These are phyloP conservation scores for Phoenix roebelenii DNA, from an alignment of 176 grass and related monocot genomes.

Conservation along the genomic window DNA sequence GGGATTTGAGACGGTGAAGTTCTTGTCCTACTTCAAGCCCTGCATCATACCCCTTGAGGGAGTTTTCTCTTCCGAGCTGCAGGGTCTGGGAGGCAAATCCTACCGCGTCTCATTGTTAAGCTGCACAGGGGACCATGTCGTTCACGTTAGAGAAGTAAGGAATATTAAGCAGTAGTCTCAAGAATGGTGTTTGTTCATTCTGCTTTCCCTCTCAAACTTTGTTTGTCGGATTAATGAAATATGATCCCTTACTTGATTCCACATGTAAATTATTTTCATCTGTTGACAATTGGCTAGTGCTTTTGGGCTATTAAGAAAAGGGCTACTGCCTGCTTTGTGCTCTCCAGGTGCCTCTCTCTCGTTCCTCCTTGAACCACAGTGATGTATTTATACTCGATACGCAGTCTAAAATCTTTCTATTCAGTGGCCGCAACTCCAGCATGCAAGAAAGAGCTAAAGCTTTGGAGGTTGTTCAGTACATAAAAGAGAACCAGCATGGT, in stretches of 20 bases:
- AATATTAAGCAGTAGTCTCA: background rate
- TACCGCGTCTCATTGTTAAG: conserved; percentile 41
- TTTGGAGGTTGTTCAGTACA: conserved; percentile 3
- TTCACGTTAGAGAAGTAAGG: conserved; percentile 60
- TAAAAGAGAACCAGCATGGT: background rate
- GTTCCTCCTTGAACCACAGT: conserved; percentile 1
- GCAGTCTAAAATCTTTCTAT: background rate
- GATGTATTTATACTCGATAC: conserved; percentile 6
- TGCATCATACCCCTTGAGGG: conserved; percentile 68
- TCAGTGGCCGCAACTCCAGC: background rate
- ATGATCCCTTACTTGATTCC: too few species aligned
- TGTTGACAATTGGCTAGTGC: too few species aligned
- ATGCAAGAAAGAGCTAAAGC: conserved; percentile 8
- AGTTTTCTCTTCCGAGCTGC: conserved; percentile 34
- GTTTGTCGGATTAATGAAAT: too few species aligned
- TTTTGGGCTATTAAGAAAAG: too few species aligned
- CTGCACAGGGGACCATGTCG: conserved; percentile 73
- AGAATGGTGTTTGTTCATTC: too few species aligned
- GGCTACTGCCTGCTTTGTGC: background rate
- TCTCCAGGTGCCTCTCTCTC: conserved; percentile 41
- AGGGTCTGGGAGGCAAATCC: conserved; percentile 19
- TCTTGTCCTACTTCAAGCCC: conserved; percentile 91
- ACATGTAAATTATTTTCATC: too few species aligned
- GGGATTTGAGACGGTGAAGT: conserved; percentile 67
- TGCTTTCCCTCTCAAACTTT: too few species aligned